Evolutionary conservation across 2,329 filamentous ascomycete species (phyloP), one percentile per base, ranked within the genome.

Genomic region (Harringtonia lauricola): DNA sequence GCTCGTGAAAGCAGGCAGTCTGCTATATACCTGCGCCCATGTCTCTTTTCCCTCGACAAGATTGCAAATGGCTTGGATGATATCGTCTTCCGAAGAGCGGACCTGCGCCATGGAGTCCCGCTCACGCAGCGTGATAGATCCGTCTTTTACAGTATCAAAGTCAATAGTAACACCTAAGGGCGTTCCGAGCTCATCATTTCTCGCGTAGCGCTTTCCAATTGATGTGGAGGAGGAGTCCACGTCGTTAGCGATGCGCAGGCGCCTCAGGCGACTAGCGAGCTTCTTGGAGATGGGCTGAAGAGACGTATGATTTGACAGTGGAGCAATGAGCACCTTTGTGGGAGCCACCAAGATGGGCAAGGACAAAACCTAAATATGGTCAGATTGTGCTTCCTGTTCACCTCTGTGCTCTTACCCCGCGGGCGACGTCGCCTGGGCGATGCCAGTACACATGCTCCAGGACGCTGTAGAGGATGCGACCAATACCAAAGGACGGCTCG

Each of bases 371-470:
- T n/a, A n/a, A n/a, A n/a, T n/a, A n/a, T n/a, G n/a, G n/a, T n/a
- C n/a, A n/a, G n/a, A n/a, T n/a, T n/a, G n/a, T n/a, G n/a, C n/a
- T n/a, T n/a, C n/a, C n/a, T n/a, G n/a, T n/a, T n/a, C n/a, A n/a
- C n/a, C n/a, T n/a, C n/a, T n/a, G n/a, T n/a, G n/a, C n/a, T n/a
- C 83, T 74, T 80, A 90, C 87, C 64, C 84, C 83, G 60, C 89
- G 85, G 42, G 87, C 82, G 61, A 92, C 88, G 53, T 90, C 85
- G 50, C 76, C 76, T 47, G 61, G 71, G 44, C 61, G 72, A 51
- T 92, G 84, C 90, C 92, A 98, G 76, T 89, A 98, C 61, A 77
- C 81, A 66, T 98, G 92, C 70, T 98, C 92, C 59, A 94, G 84
- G 56, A 98, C 69, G 47, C 84, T 81, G 70, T 95, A 96, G 46